Evolutionary conservation across 495 filamentous ascomycete genomes (phyloP).

Genomic region (Xylaria bambusicola): DNA sequence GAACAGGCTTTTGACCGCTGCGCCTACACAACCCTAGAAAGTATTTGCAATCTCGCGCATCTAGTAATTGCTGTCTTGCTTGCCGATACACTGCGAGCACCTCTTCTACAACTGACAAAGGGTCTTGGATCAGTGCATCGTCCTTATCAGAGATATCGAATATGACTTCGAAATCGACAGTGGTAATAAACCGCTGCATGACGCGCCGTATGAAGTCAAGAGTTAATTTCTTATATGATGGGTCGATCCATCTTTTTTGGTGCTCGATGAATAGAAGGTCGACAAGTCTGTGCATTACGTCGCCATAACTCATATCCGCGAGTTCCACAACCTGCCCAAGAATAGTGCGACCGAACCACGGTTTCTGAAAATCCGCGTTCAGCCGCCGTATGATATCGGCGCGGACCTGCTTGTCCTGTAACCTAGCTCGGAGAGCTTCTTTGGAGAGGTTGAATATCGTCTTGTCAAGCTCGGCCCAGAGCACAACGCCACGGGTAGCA

Average conservation of each 20-base stretch:
- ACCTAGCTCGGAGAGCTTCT: constrained; percentile 69
- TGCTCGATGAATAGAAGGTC: constrained; percentile 86
- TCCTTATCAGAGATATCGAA: too few species aligned
- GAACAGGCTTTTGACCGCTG: constrained; percentile 80
- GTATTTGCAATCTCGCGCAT: constrained; percentile 57
- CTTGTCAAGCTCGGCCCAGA: constrained; percentile 90
- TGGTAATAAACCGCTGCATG: constrained; percentile 83
- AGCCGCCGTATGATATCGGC: constrained; percentile 86
- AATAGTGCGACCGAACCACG: constrained; percentile 82
- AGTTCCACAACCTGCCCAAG: constrained; percentile 74
- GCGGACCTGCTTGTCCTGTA: too few species aligned
- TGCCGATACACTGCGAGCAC: too few species aligned
- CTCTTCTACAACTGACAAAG: too few species aligned
- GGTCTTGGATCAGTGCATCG: too few species aligned
- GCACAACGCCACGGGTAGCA: constrained; percentile 78
- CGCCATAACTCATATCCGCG: constrained; percentile 85
- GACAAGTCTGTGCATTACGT: constrained; percentile 80
- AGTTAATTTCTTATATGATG: constrained; percentile 67
- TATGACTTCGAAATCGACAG: too few species aligned
- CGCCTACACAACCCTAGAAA: constrained; percentile 80
- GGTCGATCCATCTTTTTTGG: constrained; percentile 80
- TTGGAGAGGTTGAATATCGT: constrained; percentile 87
- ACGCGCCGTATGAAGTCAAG: constrained; percentile 83
- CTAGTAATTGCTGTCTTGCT: too few species aligned
- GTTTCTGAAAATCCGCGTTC: constrained; percentile 88